A percentile compares a stretch with the other conserved stretches of the same genome.
phyloP scores from a whole-genome alignment of 306 rosid species.

The Vicia sativa region DNA sequence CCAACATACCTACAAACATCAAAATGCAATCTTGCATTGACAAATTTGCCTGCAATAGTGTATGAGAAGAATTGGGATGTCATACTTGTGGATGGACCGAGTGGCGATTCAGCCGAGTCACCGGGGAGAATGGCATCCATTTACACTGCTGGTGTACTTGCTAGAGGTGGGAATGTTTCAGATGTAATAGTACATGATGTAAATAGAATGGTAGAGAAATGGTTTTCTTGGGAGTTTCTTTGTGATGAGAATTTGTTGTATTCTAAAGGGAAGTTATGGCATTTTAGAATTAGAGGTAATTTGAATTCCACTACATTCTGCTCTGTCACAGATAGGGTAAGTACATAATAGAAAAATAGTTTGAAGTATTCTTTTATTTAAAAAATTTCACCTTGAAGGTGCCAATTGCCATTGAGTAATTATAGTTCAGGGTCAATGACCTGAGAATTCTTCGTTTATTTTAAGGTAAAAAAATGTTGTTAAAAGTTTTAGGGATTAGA shows the following conservation, averaged over 20 bases:
- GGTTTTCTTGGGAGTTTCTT: conserved; percentile 96
- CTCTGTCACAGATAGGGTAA: conserved; percentile 33
- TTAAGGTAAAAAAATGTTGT: no score
- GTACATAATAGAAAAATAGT: conserved; percentile 37
- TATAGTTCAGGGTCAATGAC: background rate
- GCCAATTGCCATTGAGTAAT: background rate
- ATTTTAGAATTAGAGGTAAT: conserved; percentile 63
- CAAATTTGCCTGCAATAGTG: conserved; percentile 65
- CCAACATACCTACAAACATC: conserved; percentile 56
- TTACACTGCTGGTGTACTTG: conserved; percentile 70
- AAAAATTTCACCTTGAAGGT: conserved; percentile 4
- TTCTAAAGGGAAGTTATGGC: conserved; percentile 83
- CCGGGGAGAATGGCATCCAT: conserved; percentile 86
- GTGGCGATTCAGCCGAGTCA: conserved; percentile 61
- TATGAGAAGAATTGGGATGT: conserved; percentile 77
- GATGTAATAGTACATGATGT: conserved; percentile 76
- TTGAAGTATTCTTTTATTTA: conserved; percentile 17
- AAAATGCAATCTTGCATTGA: conserved; percentile 77
- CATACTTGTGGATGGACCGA: conserved; percentile 84
- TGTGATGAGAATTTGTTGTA: conserved; percentile 81
- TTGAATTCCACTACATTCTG: conserved; percentile 68
- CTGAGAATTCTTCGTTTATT: no score
- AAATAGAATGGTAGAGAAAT: conserved; percentile 77
- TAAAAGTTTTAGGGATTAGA: no score
- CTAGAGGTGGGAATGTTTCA: conserved; percentile 65